Base-by-base conservation (phyloP, 1,139 yeast genomes). In the Waltiozyma sp. region DNA sequence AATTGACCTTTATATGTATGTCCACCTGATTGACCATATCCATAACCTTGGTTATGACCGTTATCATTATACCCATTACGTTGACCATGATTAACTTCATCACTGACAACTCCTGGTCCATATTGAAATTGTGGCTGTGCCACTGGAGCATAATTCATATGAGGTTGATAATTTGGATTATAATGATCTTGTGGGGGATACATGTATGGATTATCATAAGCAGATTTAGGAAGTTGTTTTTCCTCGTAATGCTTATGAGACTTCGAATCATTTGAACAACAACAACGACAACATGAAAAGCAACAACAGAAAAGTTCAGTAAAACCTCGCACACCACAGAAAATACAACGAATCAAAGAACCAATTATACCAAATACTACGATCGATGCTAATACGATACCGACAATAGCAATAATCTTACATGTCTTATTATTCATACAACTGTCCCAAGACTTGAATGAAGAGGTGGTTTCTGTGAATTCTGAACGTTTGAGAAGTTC, bases 401-500 rank as follows among this genome's bases (percentile, higher is more conserved):
- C 79, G n/a, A 83, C 82, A 40, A 85, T 84, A 10, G 85, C 89
- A 18, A 81, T 74, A 48, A 83, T 74, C 58, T 84, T 84, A 62
- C 95, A 85, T 36, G 79, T 69, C 36, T 65, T 75, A 59, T 83
- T 80, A 54, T 72, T 79, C 93, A 83, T 83, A 63, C 95, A 85
- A 3, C 84, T 74, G 56, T 80, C 76, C 93, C 94, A 85, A 39
- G 63, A 56, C 53, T 67, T 74, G 65, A 82, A 81, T 2, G 86
- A 67, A 19, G 71, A 56, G 9, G 78, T 80, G 0, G 83, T 76
- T 23, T 70, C 57, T 4, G 49, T 42, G 11, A 31, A n/a, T 15
- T 31, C 34, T 14, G 34, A 31, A n/a, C 34, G 34, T n/a, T 31
- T 31, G 18, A 31, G 14, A 5, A 31, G 16, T 7, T 31, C 34